These are phyloP conservation scores for Ascochyta fabae DNA, from an alignment of 2,329 filamentous ascomycete genomes.

Conservation along the genomic window DNA sequence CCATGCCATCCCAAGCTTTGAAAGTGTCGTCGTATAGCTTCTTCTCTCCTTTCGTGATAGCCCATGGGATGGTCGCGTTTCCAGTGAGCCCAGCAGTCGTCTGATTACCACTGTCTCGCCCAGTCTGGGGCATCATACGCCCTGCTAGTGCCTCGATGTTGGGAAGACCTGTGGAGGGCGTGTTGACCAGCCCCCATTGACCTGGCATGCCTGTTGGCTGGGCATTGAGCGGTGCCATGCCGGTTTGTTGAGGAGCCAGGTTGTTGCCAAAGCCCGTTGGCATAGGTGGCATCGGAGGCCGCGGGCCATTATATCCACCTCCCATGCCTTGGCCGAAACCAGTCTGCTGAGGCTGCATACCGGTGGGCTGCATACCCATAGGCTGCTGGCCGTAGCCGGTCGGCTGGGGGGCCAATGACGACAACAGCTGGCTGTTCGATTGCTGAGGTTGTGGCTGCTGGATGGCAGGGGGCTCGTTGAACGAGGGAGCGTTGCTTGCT, in stretches of 20 bases:
- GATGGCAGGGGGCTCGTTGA: conserved; percentile 64
- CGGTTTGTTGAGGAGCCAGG: conserved; percentile 67
- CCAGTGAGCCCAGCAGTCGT: conserved; percentile 87
- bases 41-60: conserved; percentile 98
- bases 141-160: conserved; percentile 93
- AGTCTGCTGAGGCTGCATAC: conserved; percentile 55
- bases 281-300: conserved; percentile 81
- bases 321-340: conserved; percentile 72
- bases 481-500: conserved; percentile 72
- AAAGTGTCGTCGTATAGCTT: conserved; percentile 95
- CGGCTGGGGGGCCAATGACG: conserved; percentile 60
- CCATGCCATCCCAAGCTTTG: conserved; percentile 93
- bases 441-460: conserved; percentile 66
- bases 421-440: conserved; percentile 69
- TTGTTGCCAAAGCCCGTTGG: conserved; percentile 61
- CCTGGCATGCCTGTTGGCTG: conserved; percentile 92
- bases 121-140: conserved; percentile 96
- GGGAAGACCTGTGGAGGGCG: conserved; percentile 84
- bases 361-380: conserved; percentile 50
- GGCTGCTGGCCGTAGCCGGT: conserved; percentile 66
- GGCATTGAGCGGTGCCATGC: conserved; percentile 74
- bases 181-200: conserved; percentile 98
- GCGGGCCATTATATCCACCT: conserved; percentile 79
- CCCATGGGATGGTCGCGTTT: conserved; percentile 96
- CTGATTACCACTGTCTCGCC: conserved; percentile 79